phyloP scores from a whole-genome alignment of 148 eudicot genomes.

The Silene latifolia region DNA sequence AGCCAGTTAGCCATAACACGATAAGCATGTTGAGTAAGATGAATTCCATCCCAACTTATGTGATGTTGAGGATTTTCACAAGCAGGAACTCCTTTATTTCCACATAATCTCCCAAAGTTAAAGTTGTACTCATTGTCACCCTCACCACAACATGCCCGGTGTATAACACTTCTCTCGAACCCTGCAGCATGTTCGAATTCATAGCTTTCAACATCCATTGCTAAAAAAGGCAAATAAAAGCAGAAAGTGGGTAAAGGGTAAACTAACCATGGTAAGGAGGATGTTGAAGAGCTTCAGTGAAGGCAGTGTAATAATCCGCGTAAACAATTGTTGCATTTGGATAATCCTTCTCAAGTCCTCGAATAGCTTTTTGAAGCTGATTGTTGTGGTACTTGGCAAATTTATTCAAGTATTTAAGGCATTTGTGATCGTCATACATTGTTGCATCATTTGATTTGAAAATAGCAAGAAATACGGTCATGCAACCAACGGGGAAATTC shows the following conservation, averaged over 20 bases:
- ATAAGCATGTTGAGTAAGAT: slow-evolving; percentile 11
- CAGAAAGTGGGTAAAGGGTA: too few species aligned
- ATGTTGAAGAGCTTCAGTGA: slow-evolving; percentile 15
- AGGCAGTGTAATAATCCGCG: slow-evolving; percentile 21
- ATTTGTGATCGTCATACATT: slow-evolving; percentile 21
- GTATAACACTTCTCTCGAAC: slow-evolving; percentile 1
- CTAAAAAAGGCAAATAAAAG: too few species aligned
- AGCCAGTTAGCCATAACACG: slow-evolving; percentile 4
- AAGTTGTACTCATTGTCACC: slow-evolving; percentile 15
- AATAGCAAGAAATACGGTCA: slow-evolving; percentile 8
- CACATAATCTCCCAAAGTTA: not conserved
- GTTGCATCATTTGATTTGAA: slow-evolving; percentile 17
- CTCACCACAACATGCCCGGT: slow-evolving; percentile 22
- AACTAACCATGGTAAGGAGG: slow-evolving; percentile 19
- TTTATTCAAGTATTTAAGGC: slow-evolving; percentile 17
- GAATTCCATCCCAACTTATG: slow-evolving; percentile 13
- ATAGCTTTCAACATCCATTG: not conserved
- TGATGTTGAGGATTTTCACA: slow-evolving; percentile 13
- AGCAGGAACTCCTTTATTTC: slow-evolving; percentile 2
- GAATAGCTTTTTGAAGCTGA: slow-evolving; percentile 14
- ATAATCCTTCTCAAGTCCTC: slow-evolving; percentile 8
- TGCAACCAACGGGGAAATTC: slow-evolving; percentile 26
- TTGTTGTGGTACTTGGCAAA: slow-evolving; percentile 14
- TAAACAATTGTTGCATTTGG: slow-evolving; percentile 19
- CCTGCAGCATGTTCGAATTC: not conserved